phyloP scores from a whole-genome alignment of 257 asterid species.

The Forsythia suspensa region DNA sequence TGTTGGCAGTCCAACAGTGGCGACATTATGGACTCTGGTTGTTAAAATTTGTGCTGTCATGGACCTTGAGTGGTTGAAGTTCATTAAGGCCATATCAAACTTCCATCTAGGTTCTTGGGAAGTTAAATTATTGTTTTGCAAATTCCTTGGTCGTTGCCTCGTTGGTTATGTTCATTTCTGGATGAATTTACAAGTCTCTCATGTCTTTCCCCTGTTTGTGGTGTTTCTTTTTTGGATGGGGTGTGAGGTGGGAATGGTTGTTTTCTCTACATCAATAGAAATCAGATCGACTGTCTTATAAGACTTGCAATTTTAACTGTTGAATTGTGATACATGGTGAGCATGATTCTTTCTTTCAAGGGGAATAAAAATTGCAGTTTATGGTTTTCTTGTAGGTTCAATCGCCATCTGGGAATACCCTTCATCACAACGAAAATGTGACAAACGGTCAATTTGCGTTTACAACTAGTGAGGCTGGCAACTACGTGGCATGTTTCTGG shows the following conservation, averaged over 20 bases:
- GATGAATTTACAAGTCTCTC: background rate
- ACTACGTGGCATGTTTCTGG: slow-evolving; percentile 53
- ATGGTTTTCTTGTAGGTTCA: slow-evolving; percentile 43
- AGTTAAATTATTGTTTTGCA: too few relatives aligned
- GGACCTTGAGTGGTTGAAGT: background rate
- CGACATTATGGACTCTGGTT: too few relatives aligned
- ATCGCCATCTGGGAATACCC: slow-evolving; percentile 51
- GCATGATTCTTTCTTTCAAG: background rate
- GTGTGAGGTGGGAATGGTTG: background rate
- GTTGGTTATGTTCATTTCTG: background rate
- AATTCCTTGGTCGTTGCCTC: background rate
- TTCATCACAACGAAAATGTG: slow-evolving; percentile 42
- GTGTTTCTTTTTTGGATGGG: background rate
- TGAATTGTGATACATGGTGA: background rate
- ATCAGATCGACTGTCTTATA: background rate
- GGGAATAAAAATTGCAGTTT: background rate
- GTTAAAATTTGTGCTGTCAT: too few relatives aligned
- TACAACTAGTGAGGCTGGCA: slow-evolving; percentile 54
- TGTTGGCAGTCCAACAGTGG: too few relatives aligned
- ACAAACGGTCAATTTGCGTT: slow-evolving; percentile 55
- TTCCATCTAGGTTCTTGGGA: background rate
- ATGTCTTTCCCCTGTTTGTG: background rate
- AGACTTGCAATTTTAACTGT: background rate
- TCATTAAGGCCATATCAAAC: background rate
- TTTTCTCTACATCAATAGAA: background rate